These are phyloP conservation scores for Lachancea nothofagi DNA, from an alignment of 805 yeast genomes.

Conservation along the genomic window DNA sequence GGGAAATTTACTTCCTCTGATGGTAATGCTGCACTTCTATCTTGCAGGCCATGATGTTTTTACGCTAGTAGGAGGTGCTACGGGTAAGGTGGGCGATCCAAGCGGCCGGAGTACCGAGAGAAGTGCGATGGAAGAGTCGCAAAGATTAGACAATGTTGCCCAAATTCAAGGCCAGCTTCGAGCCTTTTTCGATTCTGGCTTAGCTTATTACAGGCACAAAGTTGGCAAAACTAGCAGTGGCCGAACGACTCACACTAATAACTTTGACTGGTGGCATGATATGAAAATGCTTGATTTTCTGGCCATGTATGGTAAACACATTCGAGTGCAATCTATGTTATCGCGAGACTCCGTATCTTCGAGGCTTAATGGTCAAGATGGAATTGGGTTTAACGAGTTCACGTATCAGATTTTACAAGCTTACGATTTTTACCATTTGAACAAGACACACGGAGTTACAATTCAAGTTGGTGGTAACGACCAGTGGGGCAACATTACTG, in stretches of 20 bases:
- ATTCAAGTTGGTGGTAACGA: conserved; percentile 94
- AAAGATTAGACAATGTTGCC: conserved; percentile 50
- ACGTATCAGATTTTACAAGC: conserved; percentile 92
- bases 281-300: conserved; percentile 73
- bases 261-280: conserved; percentile 80
- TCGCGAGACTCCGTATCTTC: conserved; percentile 82
- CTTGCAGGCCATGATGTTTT: conserved; percentile 80
- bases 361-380: conserved; percentile 61
- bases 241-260: conserved; percentile 46
- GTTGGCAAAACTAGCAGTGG: conserved; percentile 36
- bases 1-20: conserved; percentile 84
- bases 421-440: conserved; percentile 82
- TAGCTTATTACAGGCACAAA: conserved; percentile 48
- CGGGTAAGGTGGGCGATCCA: conserved; percentile 95
- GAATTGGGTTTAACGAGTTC: conserved; percentile 91
- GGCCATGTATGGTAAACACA: conserved; percentile 66
- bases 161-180: conserved; percentile 58
- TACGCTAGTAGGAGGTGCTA: conserved; percentile 89
- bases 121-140: conserved; percentile 45
- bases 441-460: conserved; percentile 49
- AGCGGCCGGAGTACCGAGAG: conserved; percentile 85
- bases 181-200: conserved; percentile 55
- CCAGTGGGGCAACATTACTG: conserved; percentile 97
- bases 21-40: conserved; percentile 78
- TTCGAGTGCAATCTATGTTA: conserved; percentile 81